Percentiles rank a stretch among this genome's conserved stretches.
Evolutionary conservation across 495 filamentous ascomycete genomes (phyloP).

Genomic region (Neurospora sp.): DNA sequence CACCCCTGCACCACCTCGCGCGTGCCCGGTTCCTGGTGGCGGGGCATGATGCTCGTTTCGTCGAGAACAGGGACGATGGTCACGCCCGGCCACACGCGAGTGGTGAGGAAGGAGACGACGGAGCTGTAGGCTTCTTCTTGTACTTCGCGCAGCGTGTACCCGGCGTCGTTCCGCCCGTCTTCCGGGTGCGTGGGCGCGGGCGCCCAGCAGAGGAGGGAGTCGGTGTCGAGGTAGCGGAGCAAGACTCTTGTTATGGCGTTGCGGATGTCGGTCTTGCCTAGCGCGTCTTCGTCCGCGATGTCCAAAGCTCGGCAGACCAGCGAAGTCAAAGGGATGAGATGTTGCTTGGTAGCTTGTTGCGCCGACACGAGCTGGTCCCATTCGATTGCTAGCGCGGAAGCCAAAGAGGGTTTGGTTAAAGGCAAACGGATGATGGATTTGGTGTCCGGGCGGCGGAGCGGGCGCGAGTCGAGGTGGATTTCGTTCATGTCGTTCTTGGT

Average conservation of each 20-base stretch:
- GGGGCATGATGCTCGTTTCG: constrained; percentile 59
- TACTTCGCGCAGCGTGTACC: constrained; percentile 54
- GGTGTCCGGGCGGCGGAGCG: constrained; percentile 62
- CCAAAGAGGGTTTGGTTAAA: constrained; percentile 64
- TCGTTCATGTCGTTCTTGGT: constrained; percentile 33
- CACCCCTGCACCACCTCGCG: constrained; percentile 67
- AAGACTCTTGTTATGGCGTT: constrained; percentile 52
- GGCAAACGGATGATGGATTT: constrained; percentile 63
- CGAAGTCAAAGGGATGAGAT: constrained; percentile 86
- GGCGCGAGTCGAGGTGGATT: constrained; percentile 69
- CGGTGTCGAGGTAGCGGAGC: constrained; percentile 82
- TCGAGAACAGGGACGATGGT: constrained; percentile 69
- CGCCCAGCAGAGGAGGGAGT: constrained; percentile 90
- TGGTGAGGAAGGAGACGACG: constrained; percentile 59
- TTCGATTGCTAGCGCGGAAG: constrained; percentile 78
- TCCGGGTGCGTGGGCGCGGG: constrained; percentile 34
- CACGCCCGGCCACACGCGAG: constrained; percentile 76
- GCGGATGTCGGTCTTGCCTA: constrained; percentile 28
- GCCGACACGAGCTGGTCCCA: constrained; percentile 79
- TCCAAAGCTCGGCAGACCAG: constrained; percentile 71
- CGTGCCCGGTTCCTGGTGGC: constrained; percentile 58
- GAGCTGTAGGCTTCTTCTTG: constrained; percentile 57
- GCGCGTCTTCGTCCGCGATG: constrained; percentile 53
- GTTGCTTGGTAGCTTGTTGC: constrained; percentile 65
- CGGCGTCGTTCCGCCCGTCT: constrained; percentile 10